Conservation (phyloP, 2,329 filamentous ascomycete species). For the Cytospora chrysosperma region DNA sequence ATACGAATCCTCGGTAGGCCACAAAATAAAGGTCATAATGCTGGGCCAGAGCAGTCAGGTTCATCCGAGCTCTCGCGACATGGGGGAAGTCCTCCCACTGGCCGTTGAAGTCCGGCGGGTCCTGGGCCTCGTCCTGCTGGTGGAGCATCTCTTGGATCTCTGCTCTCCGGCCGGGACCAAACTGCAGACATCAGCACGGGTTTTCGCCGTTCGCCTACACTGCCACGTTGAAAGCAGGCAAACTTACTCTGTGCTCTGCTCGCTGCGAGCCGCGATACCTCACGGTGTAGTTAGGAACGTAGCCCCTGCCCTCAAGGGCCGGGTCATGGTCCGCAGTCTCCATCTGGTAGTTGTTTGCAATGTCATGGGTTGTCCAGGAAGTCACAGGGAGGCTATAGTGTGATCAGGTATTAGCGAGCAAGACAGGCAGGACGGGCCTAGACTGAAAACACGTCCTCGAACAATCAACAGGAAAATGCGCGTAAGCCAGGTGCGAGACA, state of each 20-base stretch:
- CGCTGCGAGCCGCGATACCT: constrained; percentile 12
- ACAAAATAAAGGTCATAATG: constrained; percentile 62
- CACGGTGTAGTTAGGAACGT: constrained; percentile 4
- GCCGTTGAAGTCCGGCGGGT: constrained; percentile 15
- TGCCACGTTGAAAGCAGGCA: background rate
- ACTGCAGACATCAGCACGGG: background rate
- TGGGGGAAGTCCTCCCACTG: constrained; percentile 29
- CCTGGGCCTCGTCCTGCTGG: constrained; percentile 1
- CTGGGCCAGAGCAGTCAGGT: constrained; percentile 59
- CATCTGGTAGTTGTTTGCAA: background rate
- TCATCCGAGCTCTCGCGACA: constrained; percentile 43
- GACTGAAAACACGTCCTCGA: background rate
- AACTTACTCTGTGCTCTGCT: constrained; percentile 8
- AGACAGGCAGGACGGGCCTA: background rate
- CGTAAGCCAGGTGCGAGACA: background rate
- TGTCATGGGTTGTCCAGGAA: background rate
- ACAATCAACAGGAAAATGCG: background rate
- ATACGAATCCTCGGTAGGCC: constrained; percentile 56
- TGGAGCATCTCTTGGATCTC: constrained; percentile 9
- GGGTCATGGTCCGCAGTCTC: background rate
- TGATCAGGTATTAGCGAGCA: background rate
- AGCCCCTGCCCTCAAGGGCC: constrained; percentile 2
- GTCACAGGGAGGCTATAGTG: background rate
- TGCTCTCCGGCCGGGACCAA: background rate
- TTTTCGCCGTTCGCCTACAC: background rate